phyloP scores from a whole-genome alignment of 2,329 filamentous ascomycete genomes.

The Gyromitra esculenta region DNA sequence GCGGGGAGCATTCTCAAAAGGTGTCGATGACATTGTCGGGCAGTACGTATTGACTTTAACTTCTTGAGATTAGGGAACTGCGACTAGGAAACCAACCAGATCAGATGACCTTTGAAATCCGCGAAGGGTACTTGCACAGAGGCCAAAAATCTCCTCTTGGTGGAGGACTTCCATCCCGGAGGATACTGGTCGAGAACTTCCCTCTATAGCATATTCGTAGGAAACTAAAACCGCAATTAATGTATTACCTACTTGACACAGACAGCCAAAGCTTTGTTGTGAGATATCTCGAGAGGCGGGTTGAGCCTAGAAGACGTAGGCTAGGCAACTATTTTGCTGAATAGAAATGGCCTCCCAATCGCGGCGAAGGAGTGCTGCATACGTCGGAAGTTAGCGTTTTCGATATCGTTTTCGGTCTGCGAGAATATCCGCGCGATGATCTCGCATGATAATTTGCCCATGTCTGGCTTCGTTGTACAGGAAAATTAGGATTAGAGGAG shows the following conservation, averaged over 20 bases:
- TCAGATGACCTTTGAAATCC: conserved; percentile 7
- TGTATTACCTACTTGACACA: not conserved
- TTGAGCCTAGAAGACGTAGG: not conserved
- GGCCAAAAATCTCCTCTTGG: not conserved
- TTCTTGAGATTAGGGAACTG: conserved; percentile 4
- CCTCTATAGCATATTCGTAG: not conserved
- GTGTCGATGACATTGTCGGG: not conserved
- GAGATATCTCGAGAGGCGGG: not conserved
- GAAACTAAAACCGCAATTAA: not conserved
- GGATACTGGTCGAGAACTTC: not conserved
- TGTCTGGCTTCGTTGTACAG: not conserved
- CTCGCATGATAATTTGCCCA: conserved; percentile 7
- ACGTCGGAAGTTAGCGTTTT: not conserved
- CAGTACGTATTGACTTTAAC: not conserved
- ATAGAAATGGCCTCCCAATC: not conserved
- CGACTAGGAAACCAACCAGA: not conserved
- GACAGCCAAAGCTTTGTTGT: not conserved
- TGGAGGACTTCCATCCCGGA: not conserved
- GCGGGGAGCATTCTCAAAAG: not conserved
- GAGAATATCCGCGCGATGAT: conserved; percentile 1
- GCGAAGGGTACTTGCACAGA: not conserved
- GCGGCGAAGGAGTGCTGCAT: not conserved
- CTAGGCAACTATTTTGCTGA: not conserved
- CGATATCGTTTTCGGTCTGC: not conserved
- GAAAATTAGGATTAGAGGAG: not conserved